Base-by-base conservation (phyloP, 495 filamentous ascomycete species). In the Elasticomyces elasticus region DNA sequence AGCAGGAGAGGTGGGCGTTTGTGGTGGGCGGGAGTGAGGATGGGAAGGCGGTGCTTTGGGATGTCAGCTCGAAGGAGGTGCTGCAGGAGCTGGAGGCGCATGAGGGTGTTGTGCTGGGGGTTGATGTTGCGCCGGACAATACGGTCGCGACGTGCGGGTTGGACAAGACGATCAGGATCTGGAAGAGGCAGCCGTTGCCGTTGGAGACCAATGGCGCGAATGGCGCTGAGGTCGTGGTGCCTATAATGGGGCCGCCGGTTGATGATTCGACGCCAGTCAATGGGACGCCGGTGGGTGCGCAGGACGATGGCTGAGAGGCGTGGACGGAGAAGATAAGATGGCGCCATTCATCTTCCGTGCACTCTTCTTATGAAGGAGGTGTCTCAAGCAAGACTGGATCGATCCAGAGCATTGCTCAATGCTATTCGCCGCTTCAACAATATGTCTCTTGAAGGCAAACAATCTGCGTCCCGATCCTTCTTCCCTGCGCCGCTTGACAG, bases 11-110 rank as follows among this genome's bases (percentile, higher is more conserved):
- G 63, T 55, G 73, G 46, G 77, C 79, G 13, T 94, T 90, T 61
- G 79, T 85, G 5, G 85, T 85, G 0, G 85, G 81, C 43, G 87
- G 90, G 0, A 92, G 86, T 66, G 92, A 98, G 60, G 87, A 95
- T 60, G 88, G 88, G 0, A 77, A 80, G 20, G 79, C 95, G 17
- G 70, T 94, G 19, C 75, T 92, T 52, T 98, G 92, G 92, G 90
- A 96, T 68, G 85, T 95, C 20, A 76, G 76, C 42, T 86, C 72
- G 59, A 98, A 97, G 71, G 79, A 84, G 49, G 71, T 94, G 5
- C 70, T 95, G 17, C 89, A 95, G 72, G 66, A 67, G 26, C 69
- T 82, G 15, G 79, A 83, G 12, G 82, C 72, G 0, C 92, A 97
- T 65, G 72, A 80, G 1, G 87, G 84, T 33, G 80, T 83, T n/a